Evolutionary conservation across 176 grass and related monocot genomes (phyloP), one percentile per base, ranked within the genome.

Genomic region (Dactylis glomerata): DNA sequence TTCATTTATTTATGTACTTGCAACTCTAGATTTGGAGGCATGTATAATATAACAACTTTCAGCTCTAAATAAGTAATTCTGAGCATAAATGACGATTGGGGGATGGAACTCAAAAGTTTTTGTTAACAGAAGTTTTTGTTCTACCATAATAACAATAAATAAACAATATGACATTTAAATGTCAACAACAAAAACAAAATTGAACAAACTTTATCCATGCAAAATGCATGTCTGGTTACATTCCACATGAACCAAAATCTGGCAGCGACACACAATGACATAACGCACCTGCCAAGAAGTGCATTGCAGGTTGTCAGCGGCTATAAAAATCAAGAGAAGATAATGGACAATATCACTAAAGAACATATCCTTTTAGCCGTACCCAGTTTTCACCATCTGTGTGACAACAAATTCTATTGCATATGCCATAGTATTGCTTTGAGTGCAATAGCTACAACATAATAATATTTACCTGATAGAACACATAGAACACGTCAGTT

Each of bases 371-470:
- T 44, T 75, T 50, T 27, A 86, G 36, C 33, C 88, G 87, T 92
- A 97, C 95, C 90, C 89, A 97, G 67, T 88, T 90, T 62, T 90
- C 95, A 82, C 88, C 90, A 86, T 97, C 88, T 19, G 88, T 97
- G 34, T 92, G n/a, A n/a, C n/a, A n/a, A n/a, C n/a, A n/a, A n/a
- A n/a, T n/a, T n/a, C n/a, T n/a, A n/a, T n/a, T n/a, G n/a, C n/a
- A n/a, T n/a, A n/a, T n/a, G 54, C 92, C 92, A 84, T 90, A 91
- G 27, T 94, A 93, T n/a, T 92, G 95, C 16, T 92, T 97, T 6
- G 85, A 90, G 56, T 91, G 88, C 41, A 91, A 84, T 68, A 97
- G 79, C 92, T 97, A 88, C 82, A 89, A n/a, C 22, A 32, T 9
- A 67, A 73, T 62, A 87, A 87, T 49, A 30, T 34, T 46, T 59